These are phyloP conservation scores for Hymenoscyphus occultus DNA, from an alignment of 2,329 filamentous ascomycete species.

Conservation along the genomic window DNA sequence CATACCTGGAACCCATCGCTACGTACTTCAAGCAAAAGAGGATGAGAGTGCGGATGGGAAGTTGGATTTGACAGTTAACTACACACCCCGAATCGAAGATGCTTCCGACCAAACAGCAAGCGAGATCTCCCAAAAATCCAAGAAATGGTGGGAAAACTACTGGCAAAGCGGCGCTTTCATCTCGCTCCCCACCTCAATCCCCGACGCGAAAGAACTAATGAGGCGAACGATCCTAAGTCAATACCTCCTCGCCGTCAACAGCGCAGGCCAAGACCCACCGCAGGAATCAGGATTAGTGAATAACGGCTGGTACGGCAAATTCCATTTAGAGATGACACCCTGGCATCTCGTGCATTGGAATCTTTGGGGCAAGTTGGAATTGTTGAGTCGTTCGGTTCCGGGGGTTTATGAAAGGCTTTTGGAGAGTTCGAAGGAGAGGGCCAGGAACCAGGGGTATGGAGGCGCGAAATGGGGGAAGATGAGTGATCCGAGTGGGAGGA, in stretches of 20 bases:
- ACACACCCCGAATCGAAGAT: conserved; percentile 5
- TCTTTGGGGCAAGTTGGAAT: conserved; percentile 40
- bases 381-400: conserved; percentile 41
- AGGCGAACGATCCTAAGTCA: conserved; percentile 45
- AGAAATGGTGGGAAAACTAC: conserved; percentile 26
- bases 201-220: conserved; percentile 43
- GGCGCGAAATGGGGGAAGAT: conserved; percentile 51
- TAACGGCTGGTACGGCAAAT: conserved; percentile 47
- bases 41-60: neutral
- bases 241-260: conserved; percentile 45
- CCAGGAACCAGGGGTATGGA: conserved; percentile 36
- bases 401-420: conserved; percentile 38
- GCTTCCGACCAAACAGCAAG: conserved; percentile 9
- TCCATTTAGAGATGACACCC: conserved; percentile 45
- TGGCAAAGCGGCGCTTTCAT: conserved; percentile 43
- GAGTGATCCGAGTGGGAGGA: conserved; percentile 54
- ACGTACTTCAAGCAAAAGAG: conserved; percentile 22
- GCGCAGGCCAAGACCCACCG: conserved; percentile 39
- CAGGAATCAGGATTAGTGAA: conserved; percentile 47
- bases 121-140: conserved; percentile 12
- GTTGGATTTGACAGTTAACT: conserved; percentile 23
- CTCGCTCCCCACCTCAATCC: conserved; percentile 40
- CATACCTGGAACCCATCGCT: conserved; percentile 23
- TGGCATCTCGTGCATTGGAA: conserved; percentile 44
- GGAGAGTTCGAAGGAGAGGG: conserved; percentile 34